Conservation (phyloP, 2,329 filamentous ascomycete genomes). For the Sphaerulina musiva region DNA sequence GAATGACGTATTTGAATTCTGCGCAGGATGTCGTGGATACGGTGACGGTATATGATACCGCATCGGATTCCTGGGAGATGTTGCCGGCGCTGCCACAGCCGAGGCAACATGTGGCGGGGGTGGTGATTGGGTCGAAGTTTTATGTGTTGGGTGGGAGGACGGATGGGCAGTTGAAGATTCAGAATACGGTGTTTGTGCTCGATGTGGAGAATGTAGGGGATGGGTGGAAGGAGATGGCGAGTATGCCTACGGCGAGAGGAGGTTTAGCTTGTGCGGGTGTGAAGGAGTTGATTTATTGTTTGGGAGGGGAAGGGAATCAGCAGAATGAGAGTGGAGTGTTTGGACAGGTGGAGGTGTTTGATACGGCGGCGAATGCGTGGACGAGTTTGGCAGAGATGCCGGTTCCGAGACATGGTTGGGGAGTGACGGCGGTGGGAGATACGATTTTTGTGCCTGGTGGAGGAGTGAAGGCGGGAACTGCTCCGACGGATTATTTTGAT, state of each 20-base stretch:
- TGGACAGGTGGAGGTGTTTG: constrained; percentile 4
- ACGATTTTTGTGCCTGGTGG: constrained; percentile 11
- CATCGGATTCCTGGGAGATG: constrained; percentile 2
- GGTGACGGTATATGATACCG: constrained; percentile 8
- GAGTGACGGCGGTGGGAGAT: constrained; percentile 1
- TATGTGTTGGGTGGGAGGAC: constrained; percentile 9
- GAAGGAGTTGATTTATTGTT: constrained; percentile 3
- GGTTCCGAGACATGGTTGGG: constrained; percentile 9
- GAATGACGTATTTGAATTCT: constrained; percentile 2
- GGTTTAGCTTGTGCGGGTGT: constrained; percentile 9
- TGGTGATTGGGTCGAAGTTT: constrained; percentile 4
- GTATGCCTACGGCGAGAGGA: constrained; percentile 10
- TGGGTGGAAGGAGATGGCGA: constrained; percentile 4
- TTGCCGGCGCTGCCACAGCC: constrained; percentile 8
- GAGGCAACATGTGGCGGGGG: constrained; percentile 9
- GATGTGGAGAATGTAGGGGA: neutral
- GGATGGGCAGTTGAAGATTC: constrained; percentile 6
- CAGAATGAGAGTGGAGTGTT: constrained; percentile 2
- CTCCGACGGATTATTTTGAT: constrained; percentile 7
- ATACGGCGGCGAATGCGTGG: constrained; percentile 7
- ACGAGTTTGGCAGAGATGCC: constrained; percentile 1
- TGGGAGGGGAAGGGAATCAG: constrained; percentile 10
- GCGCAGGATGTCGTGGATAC: constrained; percentile 4
- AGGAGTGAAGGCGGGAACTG: constrained; percentile 6
- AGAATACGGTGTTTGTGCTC: constrained; percentile 6